Percentiles rank a stretch among this genome's conserved stretches.
Conservation (phyloP, 192 early-diverging fungal species). For the Podila horticola region DNA sequence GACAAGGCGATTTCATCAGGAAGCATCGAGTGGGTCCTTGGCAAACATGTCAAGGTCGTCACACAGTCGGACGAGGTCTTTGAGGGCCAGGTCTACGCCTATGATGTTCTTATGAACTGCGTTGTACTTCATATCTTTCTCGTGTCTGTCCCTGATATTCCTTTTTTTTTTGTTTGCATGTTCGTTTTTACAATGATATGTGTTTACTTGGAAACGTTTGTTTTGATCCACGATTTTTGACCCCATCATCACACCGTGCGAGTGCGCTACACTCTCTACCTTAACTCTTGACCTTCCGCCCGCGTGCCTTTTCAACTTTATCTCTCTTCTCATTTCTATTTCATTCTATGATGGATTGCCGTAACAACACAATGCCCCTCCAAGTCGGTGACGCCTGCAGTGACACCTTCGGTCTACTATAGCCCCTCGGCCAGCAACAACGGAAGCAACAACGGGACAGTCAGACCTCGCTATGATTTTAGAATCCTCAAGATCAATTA, state of each 20-base stretch:
- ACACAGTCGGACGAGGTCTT: slow-evolving; percentile 60
- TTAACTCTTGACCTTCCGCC: slow-evolving; percentile 29
- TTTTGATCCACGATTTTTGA: too few relatives aligned
- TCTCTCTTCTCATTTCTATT: neutral
- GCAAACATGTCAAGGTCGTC: slow-evolving; percentile 57
- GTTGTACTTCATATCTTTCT: slow-evolving; percentile 74
- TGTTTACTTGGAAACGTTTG: neutral
- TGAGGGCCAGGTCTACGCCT: slow-evolving; percentile 66
- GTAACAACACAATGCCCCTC: slow-evolving; percentile 50
- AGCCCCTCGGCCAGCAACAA: slow-evolving; percentile 21
- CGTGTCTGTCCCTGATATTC: slow-evolving; percentile 17
- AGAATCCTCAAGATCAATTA: slow-evolving; percentile 68
- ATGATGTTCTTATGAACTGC: slow-evolving; percentile 67
- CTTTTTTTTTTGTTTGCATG: slow-evolving; percentile 5
- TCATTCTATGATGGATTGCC: neutral
- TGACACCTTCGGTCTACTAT: slow-evolving; percentile 26
- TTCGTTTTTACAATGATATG: neutral
- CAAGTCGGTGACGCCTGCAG: slow-evolving; percentile 16
- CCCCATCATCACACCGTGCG: too few relatives aligned
- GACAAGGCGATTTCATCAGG: slow-evolving; percentile 27
- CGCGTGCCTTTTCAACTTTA: slow-evolving; percentile 1
- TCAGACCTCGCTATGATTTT: slow-evolving; percentile 50
- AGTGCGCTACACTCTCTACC: slow-evolving; percentile 6
- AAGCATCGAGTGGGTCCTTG: slow-evolving; percentile 59
- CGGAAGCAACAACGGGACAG: neutral